Evolutionary conservation across 2,329 filamentous ascomycete genomes (phyloP).

Genomic region (Myrmaecium sp.): DNA sequence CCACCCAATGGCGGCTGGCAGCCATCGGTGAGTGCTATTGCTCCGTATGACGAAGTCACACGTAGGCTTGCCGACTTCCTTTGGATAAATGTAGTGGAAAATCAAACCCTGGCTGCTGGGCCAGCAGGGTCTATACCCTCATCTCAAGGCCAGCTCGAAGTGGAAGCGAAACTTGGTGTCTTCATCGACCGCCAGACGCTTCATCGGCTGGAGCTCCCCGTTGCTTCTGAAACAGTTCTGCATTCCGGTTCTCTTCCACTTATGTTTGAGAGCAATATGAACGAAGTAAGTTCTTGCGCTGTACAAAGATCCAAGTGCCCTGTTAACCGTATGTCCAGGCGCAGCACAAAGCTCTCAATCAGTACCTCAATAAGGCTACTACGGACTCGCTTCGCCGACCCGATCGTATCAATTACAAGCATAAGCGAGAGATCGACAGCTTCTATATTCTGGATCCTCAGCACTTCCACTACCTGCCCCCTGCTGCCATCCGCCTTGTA

Average conservation of each 20-base stretch:
- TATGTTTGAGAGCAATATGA: constrained; percentile 73
- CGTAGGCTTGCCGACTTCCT: constrained; percentile 67
- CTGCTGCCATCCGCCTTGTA: constrained; percentile 44
- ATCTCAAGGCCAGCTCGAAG: constrained; percentile 57
- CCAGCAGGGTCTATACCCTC: constrained; percentile 27
- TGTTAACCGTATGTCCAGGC: constrained; percentile 28
- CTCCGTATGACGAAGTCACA: constrained; percentile 59
- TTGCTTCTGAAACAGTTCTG: constrained; percentile 46
- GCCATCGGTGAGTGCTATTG: constrained; percentile 48
- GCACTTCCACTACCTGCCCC: constrained; percentile 20
- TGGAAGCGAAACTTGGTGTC: constrained; percentile 84
- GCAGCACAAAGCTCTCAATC: constrained; percentile 72
- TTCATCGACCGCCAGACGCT: constrained; percentile 59
- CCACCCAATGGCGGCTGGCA: constrained; percentile 24
- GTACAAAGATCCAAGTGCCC: background rate
- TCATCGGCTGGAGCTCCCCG: constrained; percentile 47
- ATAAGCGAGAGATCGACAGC: constrained; percentile 65
- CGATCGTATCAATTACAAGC: constrained; percentile 56
- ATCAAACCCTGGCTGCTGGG: constrained; percentile 33
- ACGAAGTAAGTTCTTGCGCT: constrained; percentile 2
- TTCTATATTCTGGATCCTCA: constrained; percentile 47
- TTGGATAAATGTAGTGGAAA: constrained; percentile 51
- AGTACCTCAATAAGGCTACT: constrained; percentile 60
- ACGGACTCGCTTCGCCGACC: constrained; percentile 31
- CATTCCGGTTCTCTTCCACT: constrained; percentile 28